These are phyloP conservation scores for Phytopythium helicoides DNA, from an alignment of 352 stramenopile genomes.

Conservation along the genomic window DNA sequence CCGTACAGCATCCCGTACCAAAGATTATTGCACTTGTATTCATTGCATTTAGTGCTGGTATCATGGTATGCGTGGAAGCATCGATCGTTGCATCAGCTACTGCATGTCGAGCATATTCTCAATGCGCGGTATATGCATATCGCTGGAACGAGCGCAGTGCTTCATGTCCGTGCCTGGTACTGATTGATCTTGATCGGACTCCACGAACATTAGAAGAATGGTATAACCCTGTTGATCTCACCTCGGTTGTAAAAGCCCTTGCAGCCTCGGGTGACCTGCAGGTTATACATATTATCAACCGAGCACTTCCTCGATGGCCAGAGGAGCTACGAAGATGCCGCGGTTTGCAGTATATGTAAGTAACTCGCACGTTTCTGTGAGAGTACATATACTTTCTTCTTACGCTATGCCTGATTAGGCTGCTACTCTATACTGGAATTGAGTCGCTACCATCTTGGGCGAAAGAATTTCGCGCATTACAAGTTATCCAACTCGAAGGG, in stretches of 20 bases:
- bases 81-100: not conserved
- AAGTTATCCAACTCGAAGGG: too few relatives aligned
- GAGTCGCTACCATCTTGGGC: too few relatives aligned
- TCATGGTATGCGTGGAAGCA: not conserved
- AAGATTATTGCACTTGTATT: constrained; percentile 12
- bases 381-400: too few relatives aligned
- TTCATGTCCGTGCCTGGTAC: constrained; percentile 20
- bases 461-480: too few relatives aligned
- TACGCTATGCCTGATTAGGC: too few relatives aligned
- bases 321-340: constrained; percentile 15
- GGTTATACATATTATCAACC: constrained; percentile 26
- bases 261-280: constrained; percentile 15
- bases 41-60: not conserved
- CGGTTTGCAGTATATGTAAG: constrained; percentile 1
- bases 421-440: too few relatives aligned
- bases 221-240: constrained; percentile 14
- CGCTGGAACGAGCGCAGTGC: not conserved
- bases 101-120: not conserved
- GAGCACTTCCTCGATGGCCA: constrained; percentile 9
- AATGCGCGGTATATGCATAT: constrained; percentile 10
- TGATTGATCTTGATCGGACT: constrained; percentile 17
- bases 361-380: too few relatives aligned
- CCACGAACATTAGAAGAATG: constrained; percentile 24
- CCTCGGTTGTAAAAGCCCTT: constrained; percentile 8
- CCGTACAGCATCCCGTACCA: constrained; percentile 9